Base-by-base conservation (phyloP, 2,329 filamentous ascomycete genomes). In the Cytospora paraplurivora region DNA sequence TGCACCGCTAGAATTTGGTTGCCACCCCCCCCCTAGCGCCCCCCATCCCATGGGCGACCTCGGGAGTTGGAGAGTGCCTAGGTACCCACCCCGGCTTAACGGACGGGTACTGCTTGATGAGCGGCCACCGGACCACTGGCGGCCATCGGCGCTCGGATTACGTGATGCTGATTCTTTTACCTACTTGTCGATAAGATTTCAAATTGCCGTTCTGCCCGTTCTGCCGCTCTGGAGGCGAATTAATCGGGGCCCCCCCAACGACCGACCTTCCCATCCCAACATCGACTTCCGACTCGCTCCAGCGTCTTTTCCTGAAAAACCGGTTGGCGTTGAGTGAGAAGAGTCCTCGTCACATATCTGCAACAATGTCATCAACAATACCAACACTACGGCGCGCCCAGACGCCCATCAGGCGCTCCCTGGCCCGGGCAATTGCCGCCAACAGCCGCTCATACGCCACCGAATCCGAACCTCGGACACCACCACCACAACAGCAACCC, bases 361-460 rank as follows among this genome's bases (percentile, higher is more conserved):
- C n/a, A 47, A 62, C 11, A 13, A 81, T 80, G 77, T 72, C 76
- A 27, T 77, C 76, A 7, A 69, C 81, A 56, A 75, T 75, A 49
- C 73, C 78, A 32, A 74, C 76, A 3, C 73, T 83, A 38, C 77
- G 76, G 63, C 75, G 77, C 67, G 75, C 76, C 35, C 78, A 77
- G 47, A 73, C 72, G 58, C 80, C 80, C 59, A 71, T 82, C 19
- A 76, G 79, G 62, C 75, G 75, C 65, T 78, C 75, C 37, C 69
- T 82, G 37, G 69, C 71, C 41, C 62, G 68, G 59, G 67, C 69
- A 60, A 63, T 71, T 65, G 69, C 72, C 61, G 68, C 76, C 35
- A 66, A 75, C 50, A 69, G 70, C 65, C 76, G 80, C 67, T 69
- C 74, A 52, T 80, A 82, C 69, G 81, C 81, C 72, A 83, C 81